phyloP scores from a whole-genome alignment of 805 yeast genomes.

The Nakazawaea ernobii region DNA sequence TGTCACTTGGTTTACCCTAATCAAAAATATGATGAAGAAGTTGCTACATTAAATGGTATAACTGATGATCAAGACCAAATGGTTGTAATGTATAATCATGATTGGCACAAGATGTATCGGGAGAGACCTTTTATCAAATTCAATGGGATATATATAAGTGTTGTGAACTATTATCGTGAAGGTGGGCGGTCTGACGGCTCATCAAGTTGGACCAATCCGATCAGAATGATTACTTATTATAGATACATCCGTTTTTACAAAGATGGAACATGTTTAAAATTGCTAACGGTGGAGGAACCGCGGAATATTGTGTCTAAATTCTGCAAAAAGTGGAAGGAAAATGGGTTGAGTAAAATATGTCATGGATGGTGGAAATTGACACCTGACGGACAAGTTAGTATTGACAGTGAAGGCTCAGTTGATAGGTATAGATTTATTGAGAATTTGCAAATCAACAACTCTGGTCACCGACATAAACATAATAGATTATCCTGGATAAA shows the following conservation, averaged over 20 bases:
- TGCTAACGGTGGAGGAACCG: conserved; percentile 73
- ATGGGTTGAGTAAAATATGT: conserved; percentile 30
- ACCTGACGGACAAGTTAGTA: conserved; percentile 45
- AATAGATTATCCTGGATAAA: conserved; percentile 69
- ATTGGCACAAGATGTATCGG: conserved; percentile 47
- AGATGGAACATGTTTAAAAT: conserved; percentile 68
- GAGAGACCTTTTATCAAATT: conserved; percentile 75
- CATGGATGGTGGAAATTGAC: conserved; percentile 55
- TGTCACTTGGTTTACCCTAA: conserved; percentile 45
- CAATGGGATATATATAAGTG: conserved; percentile 80
- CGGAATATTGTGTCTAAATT: conserved; percentile 54
- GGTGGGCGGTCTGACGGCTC: conserved; percentile 71
- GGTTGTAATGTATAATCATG: conserved; percentile 34
- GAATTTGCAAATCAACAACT: conserved; percentile 49
- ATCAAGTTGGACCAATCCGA: conserved; percentile 65
- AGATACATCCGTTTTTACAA: conserved; percentile 77
- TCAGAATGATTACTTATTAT: conserved; percentile 81
- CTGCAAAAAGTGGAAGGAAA: conserved; percentile 23
- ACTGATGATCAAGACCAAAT: conserved; percentile 26
- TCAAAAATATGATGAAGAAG: conserved; percentile 46
- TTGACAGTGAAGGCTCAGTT: conserved; percentile 53
- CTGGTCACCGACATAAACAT: conserved; percentile 55
- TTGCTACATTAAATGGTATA: conserved; percentile 31
- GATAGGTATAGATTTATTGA: conserved; percentile 60
- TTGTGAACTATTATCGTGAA: conserved; percentile 76